These are phyloP conservation scores for Aschersonia sp. DNA, from an alignment of 2,329 filamentous ascomycete species.

Conservation along the genomic window DNA sequence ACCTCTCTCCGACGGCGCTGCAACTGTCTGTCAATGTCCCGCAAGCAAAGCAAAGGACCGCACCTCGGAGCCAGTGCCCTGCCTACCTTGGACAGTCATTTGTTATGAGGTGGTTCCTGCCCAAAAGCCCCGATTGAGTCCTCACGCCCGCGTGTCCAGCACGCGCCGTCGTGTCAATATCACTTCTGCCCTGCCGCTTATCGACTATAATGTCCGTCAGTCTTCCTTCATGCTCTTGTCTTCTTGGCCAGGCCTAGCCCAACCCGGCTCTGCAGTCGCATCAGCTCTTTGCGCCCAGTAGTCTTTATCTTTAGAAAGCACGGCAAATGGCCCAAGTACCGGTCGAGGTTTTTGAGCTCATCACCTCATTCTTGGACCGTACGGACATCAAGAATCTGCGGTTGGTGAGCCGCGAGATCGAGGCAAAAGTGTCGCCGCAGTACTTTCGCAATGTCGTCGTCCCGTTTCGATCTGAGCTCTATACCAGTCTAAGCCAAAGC, in stretches of 20 bases:
- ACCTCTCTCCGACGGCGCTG: too few relatives aligned
- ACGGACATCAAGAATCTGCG: slow-evolving; percentile 45
- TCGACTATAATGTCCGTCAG: too few relatives aligned
- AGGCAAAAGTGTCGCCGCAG: slow-evolving; percentile 37
- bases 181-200: too few relatives aligned
- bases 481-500: slow-evolving; percentile 20
- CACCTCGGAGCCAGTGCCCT: not conserved
- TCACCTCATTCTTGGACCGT: slow-evolving; percentile 39
- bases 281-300: too few relatives aligned
- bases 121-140: not conserved
- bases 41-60: too few relatives aligned
- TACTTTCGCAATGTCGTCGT: slow-evolving; percentile 51
- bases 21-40: too few relatives aligned
- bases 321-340: slow-evolving; percentile 29
- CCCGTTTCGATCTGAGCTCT: slow-evolving; percentile 50
- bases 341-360: slow-evolving; percentile 45
- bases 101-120: not conserved
- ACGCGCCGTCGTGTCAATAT: too few relatives aligned
- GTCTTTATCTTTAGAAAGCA: not conserved
- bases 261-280: too few relatives aligned
- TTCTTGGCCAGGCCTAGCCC: too few relatives aligned
- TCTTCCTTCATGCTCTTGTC: too few relatives aligned
- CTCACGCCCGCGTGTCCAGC: too few relatives aligned
- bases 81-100: not conserved
- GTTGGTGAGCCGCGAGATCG: slow-evolving; percentile 43